phyloP scores from a whole-genome alignment of 192 early-diverging fungal species.

The Coemansia sp. region DNA sequence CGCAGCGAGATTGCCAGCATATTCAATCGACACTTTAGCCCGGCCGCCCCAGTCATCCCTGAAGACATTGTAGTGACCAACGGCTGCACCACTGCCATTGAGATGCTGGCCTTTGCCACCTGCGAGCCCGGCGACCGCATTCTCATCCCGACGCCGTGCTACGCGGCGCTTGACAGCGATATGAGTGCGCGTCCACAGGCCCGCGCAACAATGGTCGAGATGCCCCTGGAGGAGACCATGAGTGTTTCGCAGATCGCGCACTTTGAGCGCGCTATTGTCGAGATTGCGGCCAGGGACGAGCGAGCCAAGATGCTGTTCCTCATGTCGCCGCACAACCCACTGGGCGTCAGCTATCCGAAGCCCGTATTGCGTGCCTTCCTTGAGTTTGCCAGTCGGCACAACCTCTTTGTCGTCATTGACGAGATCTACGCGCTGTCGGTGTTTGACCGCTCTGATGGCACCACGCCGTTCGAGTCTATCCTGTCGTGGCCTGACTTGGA shows the following conservation, averaged over 20 bases:
- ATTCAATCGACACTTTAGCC: slow-evolving; percentile 66
- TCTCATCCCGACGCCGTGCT: slow-evolving; percentile 73
- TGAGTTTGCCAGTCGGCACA: slow-evolving; percentile 60
- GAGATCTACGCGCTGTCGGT: slow-evolving; percentile 78
- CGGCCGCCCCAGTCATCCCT: slow-evolving; percentile 33
- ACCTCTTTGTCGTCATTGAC: slow-evolving; percentile 70
- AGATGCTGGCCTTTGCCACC: slow-evolving; percentile 61
- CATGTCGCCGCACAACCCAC: slow-evolving; percentile 73
- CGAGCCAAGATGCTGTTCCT: slow-evolving; percentile 58
- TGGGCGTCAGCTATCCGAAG: slow-evolving; percentile 58
- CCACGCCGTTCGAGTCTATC: slow-evolving; percentile 63
- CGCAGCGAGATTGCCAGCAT: slow-evolving; percentile 60
- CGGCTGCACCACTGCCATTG: slow-evolving; percentile 67
- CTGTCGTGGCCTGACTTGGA: slow-evolving; percentile 59
- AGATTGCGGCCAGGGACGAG: slow-evolving; percentile 51
- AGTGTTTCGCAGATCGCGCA: slow-evolving; percentile 53
- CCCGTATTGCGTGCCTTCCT: slow-evolving; percentile 57
- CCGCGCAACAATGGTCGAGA: slow-evolving; percentile 54
- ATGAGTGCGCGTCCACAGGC: slow-evolving; percentile 55
- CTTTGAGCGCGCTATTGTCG: slow-evolving; percentile 41
- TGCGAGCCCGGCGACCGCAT: slow-evolving; percentile 72
- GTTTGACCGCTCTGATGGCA: slow-evolving; percentile 46
- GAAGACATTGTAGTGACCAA: slow-evolving; percentile 63
- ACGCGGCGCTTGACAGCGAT: slow-evolving; percentile 72
- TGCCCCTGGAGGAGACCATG: slow-evolving; percentile 44